These are phyloP conservation scores for Nephelium lappaceum DNA, from an alignment of 345 rosid genomes.

Conservation along the genomic window DNA sequence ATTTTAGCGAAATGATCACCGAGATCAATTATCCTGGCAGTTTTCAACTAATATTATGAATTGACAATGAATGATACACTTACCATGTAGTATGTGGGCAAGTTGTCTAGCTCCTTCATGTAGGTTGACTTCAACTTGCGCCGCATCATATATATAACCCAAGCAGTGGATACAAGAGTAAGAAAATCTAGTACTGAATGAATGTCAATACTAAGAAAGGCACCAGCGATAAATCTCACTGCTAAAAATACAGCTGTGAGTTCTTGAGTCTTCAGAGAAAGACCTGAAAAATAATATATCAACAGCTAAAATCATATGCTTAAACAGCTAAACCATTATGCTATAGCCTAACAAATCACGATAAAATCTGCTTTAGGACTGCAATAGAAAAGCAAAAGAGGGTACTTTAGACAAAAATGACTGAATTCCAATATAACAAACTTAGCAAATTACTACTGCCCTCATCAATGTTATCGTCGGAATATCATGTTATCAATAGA, in stretches of 20 bases:
- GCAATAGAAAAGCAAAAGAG: background rate
- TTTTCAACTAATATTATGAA: no score
- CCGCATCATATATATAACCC: constrained; percentile 79
- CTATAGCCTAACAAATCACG: background rate
- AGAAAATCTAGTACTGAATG: constrained; percentile 69
- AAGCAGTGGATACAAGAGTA: constrained; percentile 54
- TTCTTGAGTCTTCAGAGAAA: constrained; percentile 76
- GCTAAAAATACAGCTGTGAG: constrained; percentile 69
- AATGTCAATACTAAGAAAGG: constrained; percentile 49
- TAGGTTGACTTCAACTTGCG: constrained; percentile 71
- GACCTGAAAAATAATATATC: constrained; percentile 44
- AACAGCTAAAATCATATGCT: background rate
- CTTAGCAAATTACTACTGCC: no score
- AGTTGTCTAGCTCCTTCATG: constrained; percentile 60
- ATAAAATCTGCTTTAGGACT: background rate
- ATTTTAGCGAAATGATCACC: no score
- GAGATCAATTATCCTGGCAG: no score
- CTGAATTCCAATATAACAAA: no score
- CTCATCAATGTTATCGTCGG: no score
- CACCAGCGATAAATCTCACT: constrained; percentile 54
- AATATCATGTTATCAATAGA: background rate
- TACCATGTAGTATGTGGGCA: constrained; percentile 61
- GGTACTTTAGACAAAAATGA: no score
- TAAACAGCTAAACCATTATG: background rate
- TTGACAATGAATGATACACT: background rate